These are phyloP conservation scores for Xylaria longipes DNA, from an alignment of 495 filamentous ascomycete genomes.

Conservation along the genomic window DNA sequence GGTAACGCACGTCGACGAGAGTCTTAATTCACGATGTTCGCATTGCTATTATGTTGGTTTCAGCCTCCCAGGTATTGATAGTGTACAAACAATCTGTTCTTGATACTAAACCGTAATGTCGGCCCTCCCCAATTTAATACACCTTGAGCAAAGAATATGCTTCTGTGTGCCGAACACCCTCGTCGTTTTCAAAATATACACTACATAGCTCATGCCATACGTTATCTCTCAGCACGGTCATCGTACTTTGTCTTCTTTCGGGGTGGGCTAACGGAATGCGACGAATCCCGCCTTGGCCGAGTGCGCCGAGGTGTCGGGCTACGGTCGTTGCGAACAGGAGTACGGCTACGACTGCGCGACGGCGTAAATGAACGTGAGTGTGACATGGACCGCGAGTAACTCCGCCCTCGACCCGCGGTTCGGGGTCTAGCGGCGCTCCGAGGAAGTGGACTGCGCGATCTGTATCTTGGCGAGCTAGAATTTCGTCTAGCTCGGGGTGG, in stretches of 20 bases:
- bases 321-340: conserved; percentile 34
- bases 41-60: not conserved
- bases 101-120: not conserved
- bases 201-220: not conserved
- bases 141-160: not conserved
- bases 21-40: not conserved
- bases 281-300: conserved; percentile 34
- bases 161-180: not conserved
- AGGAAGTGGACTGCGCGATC: conserved; percentile 27
- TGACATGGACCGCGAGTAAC: conserved; percentile 28
- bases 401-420: conserved; percentile 32
- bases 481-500: conserved; percentile 26
- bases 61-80: conserved; percentile 14
- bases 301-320: conserved; percentile 39
- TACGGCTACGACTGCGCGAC: conserved; percentile 35
- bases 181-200: not conserved
- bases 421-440: conserved; percentile 30
- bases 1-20: too few relatives aligned
- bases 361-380: conserved; percentile 31
- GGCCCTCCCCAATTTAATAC: not conserved
- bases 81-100: conserved; percentile 25
- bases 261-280: conserved; percentile 40
- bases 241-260: conserved; percentile 27
- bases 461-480: conserved; percentile 24
- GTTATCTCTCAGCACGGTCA: conserved; percentile 8